Conservation (phyloP, 2,329 filamentous ascomycete genomes). For the Fusarium sp. region DNA sequence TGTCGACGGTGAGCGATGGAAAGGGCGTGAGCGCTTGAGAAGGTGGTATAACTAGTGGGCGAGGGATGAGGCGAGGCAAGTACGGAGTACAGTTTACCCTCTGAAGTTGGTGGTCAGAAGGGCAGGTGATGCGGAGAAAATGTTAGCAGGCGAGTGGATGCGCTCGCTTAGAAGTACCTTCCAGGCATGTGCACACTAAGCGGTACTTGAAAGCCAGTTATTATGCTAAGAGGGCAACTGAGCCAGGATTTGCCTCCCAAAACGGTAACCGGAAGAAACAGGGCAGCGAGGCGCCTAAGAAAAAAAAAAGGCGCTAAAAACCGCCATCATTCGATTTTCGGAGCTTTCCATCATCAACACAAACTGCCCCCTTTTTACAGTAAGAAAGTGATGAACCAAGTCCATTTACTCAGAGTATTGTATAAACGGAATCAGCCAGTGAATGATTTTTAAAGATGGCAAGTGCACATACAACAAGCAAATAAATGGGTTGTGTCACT, state of each 20-base stretch:
- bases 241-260: conserved; percentile 9
- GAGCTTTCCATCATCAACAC: conserved; percentile 39
- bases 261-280: conserved; percentile 41
- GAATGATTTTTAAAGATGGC: not conserved
- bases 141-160: conserved; percentile 32
- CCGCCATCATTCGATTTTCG: conserved; percentile 45
- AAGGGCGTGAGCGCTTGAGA: conserved; percentile 32
- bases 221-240: conserved; percentile 29
- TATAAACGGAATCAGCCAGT: conserved; percentile 8
- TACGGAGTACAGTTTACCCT: conserved; percentile 14
- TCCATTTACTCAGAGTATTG: not conserved
- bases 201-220: conserved; percentile 14
- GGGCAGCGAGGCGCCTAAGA: conserved; percentile 35
- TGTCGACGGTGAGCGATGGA: conserved; percentile 24
- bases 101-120: conserved; percentile 34
- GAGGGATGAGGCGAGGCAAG: conserved; percentile 11
- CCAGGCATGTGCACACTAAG: not conserved
- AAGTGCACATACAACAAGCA: too few relatives aligned
- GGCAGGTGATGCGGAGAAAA: conserved; percentile 47
- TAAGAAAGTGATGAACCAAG: not conserved
- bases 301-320: conserved; percentile 23
- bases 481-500: not conserved
- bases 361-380: conserved; percentile 25
- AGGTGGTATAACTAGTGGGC: conserved; percentile 36
- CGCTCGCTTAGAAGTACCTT: conserved; percentile 26